phyloP scores from a whole-genome alignment of 164 flowering plant genomes.

The Cinnamomum chago region DNA sequence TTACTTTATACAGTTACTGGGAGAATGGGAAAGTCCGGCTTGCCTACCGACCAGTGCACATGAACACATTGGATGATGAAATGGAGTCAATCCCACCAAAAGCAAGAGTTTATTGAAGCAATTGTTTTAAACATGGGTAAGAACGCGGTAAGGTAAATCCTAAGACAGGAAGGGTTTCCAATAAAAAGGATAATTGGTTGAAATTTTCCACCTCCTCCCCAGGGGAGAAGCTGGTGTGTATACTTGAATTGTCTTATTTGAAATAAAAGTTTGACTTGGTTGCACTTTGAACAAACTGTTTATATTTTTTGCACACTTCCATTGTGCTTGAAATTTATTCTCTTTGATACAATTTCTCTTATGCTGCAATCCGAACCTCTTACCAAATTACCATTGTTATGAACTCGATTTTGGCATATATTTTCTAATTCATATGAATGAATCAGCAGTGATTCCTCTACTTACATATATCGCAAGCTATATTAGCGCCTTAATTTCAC shows the following conservation, averaged over 20 bases:
- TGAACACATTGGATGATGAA: constrained; percentile 93
- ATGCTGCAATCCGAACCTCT: background rate
- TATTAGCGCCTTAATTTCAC: too few species aligned
- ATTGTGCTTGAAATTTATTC: background rate
- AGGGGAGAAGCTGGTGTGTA: constrained; percentile 11
- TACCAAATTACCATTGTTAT: background rate
- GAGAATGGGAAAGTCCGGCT: constrained; percentile 81
- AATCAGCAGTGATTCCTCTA: too few species aligned
- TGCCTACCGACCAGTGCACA: constrained; percentile 86
- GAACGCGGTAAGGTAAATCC: background rate
- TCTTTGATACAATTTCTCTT: background rate
- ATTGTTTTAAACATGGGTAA: background rate
- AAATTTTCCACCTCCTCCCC: constrained; percentile 8
- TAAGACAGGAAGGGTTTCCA: constrained; percentile 1
- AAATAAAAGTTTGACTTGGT: background rate
- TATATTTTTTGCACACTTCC: background rate
- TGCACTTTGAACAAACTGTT: background rate
- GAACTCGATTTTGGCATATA: too few species aligned
- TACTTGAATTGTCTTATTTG: background rate
- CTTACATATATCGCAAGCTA: too few species aligned
- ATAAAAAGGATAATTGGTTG: constrained; percentile 10
- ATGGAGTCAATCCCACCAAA: constrained; percentile 92
- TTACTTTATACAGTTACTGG: constrained; percentile 58
- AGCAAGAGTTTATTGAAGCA: constrained; percentile 73
- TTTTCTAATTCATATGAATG: too few species aligned